These are phyloP conservation scores for Chlamydomonas incerta DNA, from an alignment of 139 green algal genomes.

Conservation along the genomic window DNA sequence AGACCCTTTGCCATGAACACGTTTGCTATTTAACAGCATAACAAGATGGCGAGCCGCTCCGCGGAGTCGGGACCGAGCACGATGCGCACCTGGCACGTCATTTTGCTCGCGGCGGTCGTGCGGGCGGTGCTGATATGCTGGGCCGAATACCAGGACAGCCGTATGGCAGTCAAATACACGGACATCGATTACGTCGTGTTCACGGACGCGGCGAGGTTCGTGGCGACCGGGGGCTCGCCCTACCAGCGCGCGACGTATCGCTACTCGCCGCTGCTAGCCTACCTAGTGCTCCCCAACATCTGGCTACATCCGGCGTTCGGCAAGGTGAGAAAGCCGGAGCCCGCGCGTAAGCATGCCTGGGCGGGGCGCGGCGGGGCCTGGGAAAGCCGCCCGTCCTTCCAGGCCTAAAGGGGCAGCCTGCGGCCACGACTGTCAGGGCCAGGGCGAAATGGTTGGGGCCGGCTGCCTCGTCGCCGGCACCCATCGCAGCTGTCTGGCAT, in stretches of 20 bases:
- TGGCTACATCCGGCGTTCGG: constrained; percentile 75
- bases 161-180: constrained; percentile 86
- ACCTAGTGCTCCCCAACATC: constrained; percentile 86
- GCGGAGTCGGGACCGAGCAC: too few species aligned
- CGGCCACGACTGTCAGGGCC: too few species aligned
- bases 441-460: too few species aligned
- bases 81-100: not conserved
- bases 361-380: too few species aligned
- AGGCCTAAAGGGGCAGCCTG: too few species aligned
- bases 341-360: too few species aligned
- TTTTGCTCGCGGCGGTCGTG: constrained; percentile 1
- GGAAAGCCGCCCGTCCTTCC: too few species aligned
- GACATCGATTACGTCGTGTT: constrained; percentile 92
- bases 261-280: constrained; percentile 94
- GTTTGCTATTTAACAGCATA: too few species aligned
- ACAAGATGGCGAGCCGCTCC: too few species aligned
- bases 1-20: too few species aligned
- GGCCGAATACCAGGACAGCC: constrained; percentile 76
- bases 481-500: too few species aligned
- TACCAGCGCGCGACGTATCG: constrained; percentile 78
- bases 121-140: constrained; percentile 56
- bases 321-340: constrained; percentile 81
- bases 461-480: too few species aligned
- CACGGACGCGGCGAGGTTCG: constrained; percentile 58
- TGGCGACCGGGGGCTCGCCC: constrained; percentile 65